Percentiles rank a stretch among this genome's conserved stretches.
These are phyloP conservation scores for Ochromonadaceae sp. DNA, from an alignment of 352 stramenopile genomes.

Conservation along the genomic window DNA sequence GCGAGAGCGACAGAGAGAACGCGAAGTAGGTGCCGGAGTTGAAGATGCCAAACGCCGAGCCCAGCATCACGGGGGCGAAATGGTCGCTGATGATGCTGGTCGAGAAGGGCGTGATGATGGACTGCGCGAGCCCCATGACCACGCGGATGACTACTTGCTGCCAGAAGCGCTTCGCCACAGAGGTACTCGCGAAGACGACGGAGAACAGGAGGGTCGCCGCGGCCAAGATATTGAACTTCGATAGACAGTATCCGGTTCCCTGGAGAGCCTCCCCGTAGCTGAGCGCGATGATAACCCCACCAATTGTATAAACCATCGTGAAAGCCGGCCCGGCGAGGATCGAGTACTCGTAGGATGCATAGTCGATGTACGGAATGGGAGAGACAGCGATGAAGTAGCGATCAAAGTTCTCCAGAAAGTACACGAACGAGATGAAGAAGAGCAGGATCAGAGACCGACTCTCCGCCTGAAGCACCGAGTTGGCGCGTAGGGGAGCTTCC, in stretches of 20 bases:
- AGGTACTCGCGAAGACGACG: background rate
- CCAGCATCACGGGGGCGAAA: background rate
- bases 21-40: constrained; percentile 8
- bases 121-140: constrained; percentile 11
- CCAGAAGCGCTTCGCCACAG: background rate
- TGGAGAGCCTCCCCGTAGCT: background rate
- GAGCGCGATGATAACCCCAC: background rate
- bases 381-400: constrained; percentile 8
- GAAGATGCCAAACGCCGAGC: constrained; percentile 2
- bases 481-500: too few species aligned
- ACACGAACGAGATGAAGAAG: background rate
- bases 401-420: constrained; percentile 18
- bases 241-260: too few species aligned
- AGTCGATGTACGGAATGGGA: constrained; percentile 9
- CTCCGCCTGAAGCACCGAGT: too few species aligned
- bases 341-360: constrained; percentile 7
- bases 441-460: background rate
- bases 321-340: background rate
- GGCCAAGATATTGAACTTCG: background rate
- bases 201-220: background rate
- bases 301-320: constrained; percentile 2
- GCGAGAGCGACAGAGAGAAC: constrained; percentile 9
- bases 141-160: constrained; percentile 3
- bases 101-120: constrained; percentile 14
- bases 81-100: background rate